These are phyloP conservation scores for Nakazawaea peltata DNA, from an alignment of 805 yeast genomes.

Conservation along the genomic window DNA sequence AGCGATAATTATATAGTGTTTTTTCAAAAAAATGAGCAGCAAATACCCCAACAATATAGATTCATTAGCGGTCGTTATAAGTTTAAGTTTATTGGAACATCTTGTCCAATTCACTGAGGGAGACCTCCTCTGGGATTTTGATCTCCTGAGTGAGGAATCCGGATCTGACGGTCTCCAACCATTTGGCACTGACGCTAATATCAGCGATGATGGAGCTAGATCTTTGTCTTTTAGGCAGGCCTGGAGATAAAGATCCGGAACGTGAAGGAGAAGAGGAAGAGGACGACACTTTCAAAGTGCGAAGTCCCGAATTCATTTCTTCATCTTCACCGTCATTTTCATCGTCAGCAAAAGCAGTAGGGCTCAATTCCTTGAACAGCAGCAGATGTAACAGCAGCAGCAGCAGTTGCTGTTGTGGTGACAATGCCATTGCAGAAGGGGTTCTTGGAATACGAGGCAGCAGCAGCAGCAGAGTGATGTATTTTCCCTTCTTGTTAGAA, in stretches of 20 bases:
- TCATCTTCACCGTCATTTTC: background rate
- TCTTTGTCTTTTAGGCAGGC: slow-evolving; percentile 6
- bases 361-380: slow-evolving; percentile 42
- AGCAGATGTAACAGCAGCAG: slow-evolving; percentile 71
- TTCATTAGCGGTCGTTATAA: too few species aligned
- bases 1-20: too few species aligned
- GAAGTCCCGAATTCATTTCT: slow-evolving; percentile 21
- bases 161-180: slow-evolving; percentile 67
- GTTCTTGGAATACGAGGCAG: slow-evolving; percentile 72
- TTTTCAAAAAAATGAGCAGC: too few species aligned
- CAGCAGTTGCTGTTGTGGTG: slow-evolving; percentile 63
- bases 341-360: background rate
- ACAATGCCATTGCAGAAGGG: slow-evolving; percentile 43
- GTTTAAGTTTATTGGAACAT: slow-evolving; percentile 32
- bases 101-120: slow-evolving; percentile 59
- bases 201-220: slow-evolving; percentile 5
- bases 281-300: slow-evolving; percentile 22
- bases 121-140: slow-evolving; percentile 69
- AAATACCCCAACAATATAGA: too few species aligned
- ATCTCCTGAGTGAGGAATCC: slow-evolving; percentile 77
- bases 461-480: slow-evolving; percentile 72
- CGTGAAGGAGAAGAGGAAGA: too few species aligned
- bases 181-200: slow-evolving; percentile 38
- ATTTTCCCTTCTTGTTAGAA: slow-evolving; percentile 40
- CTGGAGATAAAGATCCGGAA: too few species aligned